Base-by-base conservation (phyloP, 2,329 filamentous ascomycete genomes). In the Cercospora sojina region DNA sequence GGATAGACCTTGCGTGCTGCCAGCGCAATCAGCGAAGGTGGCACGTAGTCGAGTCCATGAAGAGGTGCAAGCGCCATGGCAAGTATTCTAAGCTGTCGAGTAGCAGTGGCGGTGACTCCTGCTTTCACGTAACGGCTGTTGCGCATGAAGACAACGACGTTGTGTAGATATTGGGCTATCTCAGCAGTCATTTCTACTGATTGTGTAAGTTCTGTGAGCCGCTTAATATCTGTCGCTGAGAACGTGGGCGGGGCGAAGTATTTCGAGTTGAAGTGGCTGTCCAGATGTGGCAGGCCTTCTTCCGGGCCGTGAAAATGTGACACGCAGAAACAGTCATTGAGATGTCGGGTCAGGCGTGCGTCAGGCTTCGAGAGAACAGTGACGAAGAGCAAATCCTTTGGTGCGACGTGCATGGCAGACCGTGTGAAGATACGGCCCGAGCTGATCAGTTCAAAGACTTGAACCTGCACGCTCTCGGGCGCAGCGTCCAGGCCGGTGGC, bases 1-100 rank as follows among this genome's bases (percentile, higher is more conserved):
- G 90, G 84, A 75, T 96, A 99, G 25, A 96, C 86, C 80, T 98
- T 98, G 67, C 87, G 87, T 1, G 90, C 89, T 5, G 95, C 95
- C 55, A 99, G 83, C 7, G 85, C 87, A 20, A 97, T 89, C 27
- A 98, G 85, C 0, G 92, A 91, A 0, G 95, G 94, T 0, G 93
- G 93, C 5, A 92, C 88, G 77, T 90, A 98, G 72, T 90, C 85
- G 16, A 96, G 82, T 0, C 88, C 86, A 77, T 98, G 94, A 18
- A 99, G 82, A 1, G 92, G 88, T 3, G 93, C 92, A 7, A 99
- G 86, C 60, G 88, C 89, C 72, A 83, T 86, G 64, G 62, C 64
- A n/a, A 73, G 35, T 60, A 72, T 80, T 66, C 82, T 74, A 65
- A 98, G 89, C 74, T 97, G 90, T 57, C 87, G 87, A 1, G 93